Evolutionary conservation across 2,329 filamentous ascomycete species (phyloP), one percentile per base, ranked within the genome.

Genomic region (Beauveria asiatica): DNA sequence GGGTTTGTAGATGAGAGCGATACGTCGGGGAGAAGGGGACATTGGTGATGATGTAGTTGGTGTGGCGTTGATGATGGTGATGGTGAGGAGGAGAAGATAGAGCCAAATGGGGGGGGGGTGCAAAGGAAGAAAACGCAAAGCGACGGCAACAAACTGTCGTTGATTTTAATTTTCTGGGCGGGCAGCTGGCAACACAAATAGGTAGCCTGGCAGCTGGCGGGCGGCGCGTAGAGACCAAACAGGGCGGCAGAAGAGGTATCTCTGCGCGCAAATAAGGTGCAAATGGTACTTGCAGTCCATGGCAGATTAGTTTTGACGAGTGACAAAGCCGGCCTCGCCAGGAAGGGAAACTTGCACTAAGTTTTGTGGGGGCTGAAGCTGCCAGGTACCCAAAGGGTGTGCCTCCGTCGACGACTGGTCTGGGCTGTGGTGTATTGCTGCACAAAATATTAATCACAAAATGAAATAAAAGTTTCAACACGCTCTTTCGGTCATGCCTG

Each of bases 331-430:
- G 17, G 57, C 23, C 41, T 52, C 46, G 48, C 56, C 57, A 52
- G 49, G 57, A 59, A 52, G 39, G 57, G 57, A 52, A 59, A 59
- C 49, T 41, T 45, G 25, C 39, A 58, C 56, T 58, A 58, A 46
- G 21, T 46, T 8, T 21, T 45, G 49, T 53, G 57, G 57, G 57
- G 57, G 49, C 57, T 44, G 49, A 59, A 59, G 19, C 49, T 53
- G 16, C 13, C 17, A 59, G 48, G 57, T 59, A 59, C 41, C 48
- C 11, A 53, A 10, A 8, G 5, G 39, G 25, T 52, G 57, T 5
- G 13, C 49, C 48, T 46, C 57, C 21, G 57, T 13, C 23, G 41
- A 55, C 10, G 17, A 13, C 5, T 8, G 53, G n/a, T 30, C 21
- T 33, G 39, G 8, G n/a, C 3, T 19, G 25, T 44, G 6, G 9